Evolutionary conservation across 2,329 filamentous ascomycete genomes (phyloP).

Genomic region (Trichoderma oligosporum): DNA sequence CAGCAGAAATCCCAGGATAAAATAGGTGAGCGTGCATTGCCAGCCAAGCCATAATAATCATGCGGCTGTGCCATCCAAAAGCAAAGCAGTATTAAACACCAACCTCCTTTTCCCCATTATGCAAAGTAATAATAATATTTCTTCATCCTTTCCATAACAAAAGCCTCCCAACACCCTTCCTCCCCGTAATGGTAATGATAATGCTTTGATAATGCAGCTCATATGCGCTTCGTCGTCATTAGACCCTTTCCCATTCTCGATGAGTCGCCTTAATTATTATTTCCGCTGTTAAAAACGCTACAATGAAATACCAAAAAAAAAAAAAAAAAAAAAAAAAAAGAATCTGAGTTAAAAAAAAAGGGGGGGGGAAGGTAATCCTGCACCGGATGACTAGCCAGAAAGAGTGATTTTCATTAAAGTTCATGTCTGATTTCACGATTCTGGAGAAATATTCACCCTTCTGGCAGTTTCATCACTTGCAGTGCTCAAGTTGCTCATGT

Average conservation of each 20-base stretch:
- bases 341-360: no score
- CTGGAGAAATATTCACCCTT: constrained; percentile 40
- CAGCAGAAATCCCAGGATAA: no score
- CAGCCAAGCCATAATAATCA: no score
- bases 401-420: background rate
- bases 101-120: no score
- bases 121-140: background rate
- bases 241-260: no score
- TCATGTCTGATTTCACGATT: background rate
- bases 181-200: background rate
- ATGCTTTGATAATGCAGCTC: background rate
- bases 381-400: background rate
- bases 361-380: no score
- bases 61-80: no score
- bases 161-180: background rate
- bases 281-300: background rate
- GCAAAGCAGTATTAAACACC: no score
- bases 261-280: background rate
- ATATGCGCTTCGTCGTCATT: no score
- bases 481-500: constrained; percentile 54
- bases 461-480: constrained; percentile 56
- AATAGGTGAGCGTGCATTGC: no score
- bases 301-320: background rate
- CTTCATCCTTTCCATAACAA: background rate
- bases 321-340: background rate